Base-by-base conservation (phyloP, 164 flowering plant genomes). In the Magnolia officinalis region DNA sequence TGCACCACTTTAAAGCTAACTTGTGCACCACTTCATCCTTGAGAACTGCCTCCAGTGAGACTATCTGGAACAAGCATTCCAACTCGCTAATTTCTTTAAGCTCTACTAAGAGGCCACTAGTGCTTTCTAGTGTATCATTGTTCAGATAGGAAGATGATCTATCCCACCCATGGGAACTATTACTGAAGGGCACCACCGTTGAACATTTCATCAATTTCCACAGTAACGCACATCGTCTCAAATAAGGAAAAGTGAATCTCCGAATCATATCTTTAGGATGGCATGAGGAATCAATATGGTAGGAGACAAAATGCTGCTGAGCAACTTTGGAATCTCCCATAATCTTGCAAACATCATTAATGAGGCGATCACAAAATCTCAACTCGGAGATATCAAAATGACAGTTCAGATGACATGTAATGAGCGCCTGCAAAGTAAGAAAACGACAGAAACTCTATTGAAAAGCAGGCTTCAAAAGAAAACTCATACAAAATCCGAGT, bases 181-280 rank as follows among this genome's bases (percentile, higher is more conserved):
- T 85, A 86, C 75, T 72, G 63, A 90, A 86, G 50, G 94, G 95
- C 20, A 74, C 77, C 55, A 84, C 59, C 1, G 63, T 80, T 58
- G 91, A 87, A 78, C 82, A 85, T 18, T 78, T 86, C 50, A 94
- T 82, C 64, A 94, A 79, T 78, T 89, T 90, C 91, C 91, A 91
- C 74, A 96, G 78, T 84, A 96, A 83, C 21, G 90, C 89, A 85
- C 97, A 96, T 78, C 97, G 91, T 75, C 99, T 80, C 75, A 96
- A 75, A 80, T 84, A 96, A 74, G 99, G 97, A 74, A 87, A 86
- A 75, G 87, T 88, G 75, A 90, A 81, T 64, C 82, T 83, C 20
- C 91, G 91, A 79, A 96, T 83, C 71, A 78, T 72, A 73, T 87
- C 89, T 74, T 83, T 83, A 21, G 88, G 79, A 77, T 83, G 82